These are phyloP conservation scores for Agaricus sinodeliciosus DNA, from an alignment of 768 basidiomycete genomes.

Conservation along the genomic window DNA sequence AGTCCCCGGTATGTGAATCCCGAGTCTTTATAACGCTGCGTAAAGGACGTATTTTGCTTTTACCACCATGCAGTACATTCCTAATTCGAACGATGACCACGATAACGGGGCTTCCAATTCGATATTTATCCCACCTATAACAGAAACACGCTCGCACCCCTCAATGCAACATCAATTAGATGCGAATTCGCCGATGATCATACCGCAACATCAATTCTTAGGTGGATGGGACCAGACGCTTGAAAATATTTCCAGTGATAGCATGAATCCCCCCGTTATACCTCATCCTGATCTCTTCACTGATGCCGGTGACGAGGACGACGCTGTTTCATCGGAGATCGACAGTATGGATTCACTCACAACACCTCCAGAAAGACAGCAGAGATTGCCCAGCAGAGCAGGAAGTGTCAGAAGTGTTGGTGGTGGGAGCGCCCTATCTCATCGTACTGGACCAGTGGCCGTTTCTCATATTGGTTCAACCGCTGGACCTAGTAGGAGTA, in stretches of 20 bases:
- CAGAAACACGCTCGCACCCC: neutral
- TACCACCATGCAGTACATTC: neutral
- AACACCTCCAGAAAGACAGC: conserved; percentile 18
- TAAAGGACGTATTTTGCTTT: neutral
- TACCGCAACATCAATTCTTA: neutral
- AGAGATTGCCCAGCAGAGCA: neutral
- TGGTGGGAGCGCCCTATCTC: neutral
- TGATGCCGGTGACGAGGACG: conserved; percentile 19
- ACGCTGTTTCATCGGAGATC: conserved; percentile 23
- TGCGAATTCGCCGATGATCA: neutral
- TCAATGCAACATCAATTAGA: neutral
- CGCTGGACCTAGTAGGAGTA: neutral
- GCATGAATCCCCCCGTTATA: conserved; percentile 6
- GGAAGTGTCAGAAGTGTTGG: neutral
- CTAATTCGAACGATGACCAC: neutral
- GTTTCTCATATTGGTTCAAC: neutral
- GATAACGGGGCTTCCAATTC: neutral
- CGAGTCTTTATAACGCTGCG: neutral
- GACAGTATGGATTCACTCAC: conserved; percentile 23
- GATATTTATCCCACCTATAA: conserved; percentile 2
- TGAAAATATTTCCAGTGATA: conserved; percentile 7
- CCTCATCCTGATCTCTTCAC: neutral
- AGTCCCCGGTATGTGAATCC: conserved; percentile 27
- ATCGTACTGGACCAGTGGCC: neutral
- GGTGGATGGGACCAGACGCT: neutral